Evolutionary conservation across 225 moss, liverwort and hornwort genomes (phyloP).

Genomic region (Antitrichia curtipendula): DNA sequence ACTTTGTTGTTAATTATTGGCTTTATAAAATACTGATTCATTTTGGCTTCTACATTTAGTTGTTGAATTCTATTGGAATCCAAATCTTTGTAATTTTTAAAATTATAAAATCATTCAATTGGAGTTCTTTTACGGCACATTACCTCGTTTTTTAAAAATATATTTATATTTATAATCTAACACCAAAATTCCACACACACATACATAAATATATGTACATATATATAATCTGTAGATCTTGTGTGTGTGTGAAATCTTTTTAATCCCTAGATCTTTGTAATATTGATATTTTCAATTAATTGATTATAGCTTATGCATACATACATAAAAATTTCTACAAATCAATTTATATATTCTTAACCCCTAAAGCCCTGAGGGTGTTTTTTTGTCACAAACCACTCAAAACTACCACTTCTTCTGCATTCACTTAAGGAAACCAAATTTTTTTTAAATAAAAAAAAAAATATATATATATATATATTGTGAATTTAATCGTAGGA

Average conservation of each 20-base stretch:
- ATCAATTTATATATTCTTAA: not conserved
- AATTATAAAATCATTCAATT: not conserved
- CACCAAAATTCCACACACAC: not conserved
- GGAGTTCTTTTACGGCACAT: not conserved
- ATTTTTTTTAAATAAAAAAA: too few species aligned
- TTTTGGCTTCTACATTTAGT: not conserved
- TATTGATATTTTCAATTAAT: not conserved
- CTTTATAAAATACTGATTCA: not conserved
- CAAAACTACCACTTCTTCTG: too few species aligned
- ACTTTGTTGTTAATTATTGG: not conserved
- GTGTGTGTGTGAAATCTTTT: too few species aligned
- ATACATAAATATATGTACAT: too few species aligned
- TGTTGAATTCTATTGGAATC: not conserved
- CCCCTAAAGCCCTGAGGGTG: too few species aligned
- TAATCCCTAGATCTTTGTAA: not conserved
- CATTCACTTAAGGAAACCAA: too few species aligned
- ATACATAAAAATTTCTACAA: too few species aligned
- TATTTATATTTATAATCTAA: too few species aligned
- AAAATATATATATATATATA: too few species aligned
- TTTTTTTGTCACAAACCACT: too few species aligned
- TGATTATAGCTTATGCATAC: accelerated
- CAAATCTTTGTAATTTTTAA: not conserved
- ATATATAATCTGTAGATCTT: too few species aligned
- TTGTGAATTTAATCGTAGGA: too few species aligned
- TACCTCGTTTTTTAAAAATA: not conserved